Evolutionary conservation across 2,329 filamentous ascomycete species (phyloP).

Genomic region (Allantophomopsis cytisporea): DNA sequence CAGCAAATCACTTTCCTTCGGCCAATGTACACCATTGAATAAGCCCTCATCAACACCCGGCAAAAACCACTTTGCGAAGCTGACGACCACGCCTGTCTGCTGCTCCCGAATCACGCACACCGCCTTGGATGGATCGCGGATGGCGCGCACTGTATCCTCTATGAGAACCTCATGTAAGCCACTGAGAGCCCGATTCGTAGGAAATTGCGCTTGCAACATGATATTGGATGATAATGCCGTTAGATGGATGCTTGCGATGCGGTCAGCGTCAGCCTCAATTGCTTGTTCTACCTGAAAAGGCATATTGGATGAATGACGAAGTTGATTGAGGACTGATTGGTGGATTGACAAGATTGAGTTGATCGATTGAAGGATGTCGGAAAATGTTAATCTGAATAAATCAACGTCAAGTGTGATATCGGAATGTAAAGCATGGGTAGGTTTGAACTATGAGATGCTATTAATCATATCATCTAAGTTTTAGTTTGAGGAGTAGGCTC

Average conservation of each 20-base stretch:
- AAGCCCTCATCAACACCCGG: slow-evolving; percentile 3
- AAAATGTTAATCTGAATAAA: no score
- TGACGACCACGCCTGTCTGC: slow-evolving; percentile 7
- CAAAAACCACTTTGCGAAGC: slow-evolving; percentile 16
- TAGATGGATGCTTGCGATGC: slow-evolving; percentile 15
- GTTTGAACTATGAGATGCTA: no score
- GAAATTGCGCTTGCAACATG: slow-evolving; percentile 14
- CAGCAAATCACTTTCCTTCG: slow-evolving; percentile 6
- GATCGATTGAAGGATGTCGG: no score
- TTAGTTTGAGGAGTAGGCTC: no score
- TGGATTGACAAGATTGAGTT: no score
- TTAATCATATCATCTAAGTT: no score
- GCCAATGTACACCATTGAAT: slow-evolving; percentile 6
- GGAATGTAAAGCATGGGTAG: no score
- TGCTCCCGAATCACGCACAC: slow-evolving; percentile 12
- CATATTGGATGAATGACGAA: no score
- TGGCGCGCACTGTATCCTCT: slow-evolving; percentile 6
- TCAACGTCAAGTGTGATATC: no score
- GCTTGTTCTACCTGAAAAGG: slow-evolving; percentile 2
- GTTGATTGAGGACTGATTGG: no score
- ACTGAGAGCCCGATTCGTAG: slow-evolving; percentile 7
- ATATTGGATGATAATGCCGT: slow-evolving; percentile 13
- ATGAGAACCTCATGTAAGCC: slow-evolving; percentile 7
- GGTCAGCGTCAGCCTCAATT: slow-evolving; percentile 8
- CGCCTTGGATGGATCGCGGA: slow-evolving; percentile 5